Percentiles rank a stretch among this genome's conserved stretches.
phyloP scores from a whole-genome alignment of 192 early-diverging fungal genomes.

The Coemansia sp. region DNA sequence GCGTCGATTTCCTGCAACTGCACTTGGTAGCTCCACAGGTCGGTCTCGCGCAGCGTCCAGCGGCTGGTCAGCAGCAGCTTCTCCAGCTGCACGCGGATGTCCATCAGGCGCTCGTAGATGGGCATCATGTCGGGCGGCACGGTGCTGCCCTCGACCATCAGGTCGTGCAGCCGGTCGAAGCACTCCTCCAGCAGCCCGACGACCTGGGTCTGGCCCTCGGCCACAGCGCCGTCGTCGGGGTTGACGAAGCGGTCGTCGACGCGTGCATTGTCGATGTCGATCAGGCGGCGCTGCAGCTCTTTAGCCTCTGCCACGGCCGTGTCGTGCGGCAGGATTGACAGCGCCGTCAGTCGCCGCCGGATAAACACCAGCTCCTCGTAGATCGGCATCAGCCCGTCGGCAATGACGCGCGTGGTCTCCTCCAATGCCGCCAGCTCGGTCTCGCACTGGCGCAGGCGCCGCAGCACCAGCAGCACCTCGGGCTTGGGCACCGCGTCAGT shows the following conservation, averaged over 20 bases:
- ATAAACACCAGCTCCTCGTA: conserved; percentile 70
- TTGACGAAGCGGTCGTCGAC: conserved; percentile 79
- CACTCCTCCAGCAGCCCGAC: conserved; percentile 75
- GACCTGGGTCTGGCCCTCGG: conserved; percentile 82
- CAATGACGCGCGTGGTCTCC: conserved; percentile 59
- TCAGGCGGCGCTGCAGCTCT: conserved; percentile 67
- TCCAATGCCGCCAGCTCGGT: conserved; percentile 46
- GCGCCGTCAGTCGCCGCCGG: conserved; percentile 55
- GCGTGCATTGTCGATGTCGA: conserved; percentile 72
- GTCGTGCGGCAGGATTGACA: conserved; percentile 36
- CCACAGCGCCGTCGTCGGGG: conserved; percentile 58
- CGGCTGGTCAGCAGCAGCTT: conserved; percentile 68
- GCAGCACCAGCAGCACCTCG: conserved; percentile 39
- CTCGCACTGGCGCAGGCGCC: conserved; percentile 51
- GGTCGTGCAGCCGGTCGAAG: conserved; percentile 78
- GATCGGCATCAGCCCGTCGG: conserved; percentile 67
- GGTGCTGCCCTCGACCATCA: conserved; percentile 64
- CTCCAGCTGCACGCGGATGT: conserved; percentile 74
- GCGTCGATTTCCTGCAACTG: conserved; percentile 80
- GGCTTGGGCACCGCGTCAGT: conserved; percentile 4
- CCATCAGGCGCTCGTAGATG: conserved; percentile 58
- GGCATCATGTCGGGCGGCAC: conserved; percentile 61
- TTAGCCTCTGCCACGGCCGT: conserved; percentile 24
- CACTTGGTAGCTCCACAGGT: conserved; percentile 71
- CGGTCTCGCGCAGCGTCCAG: conserved; percentile 78